Base-by-base conservation (phyloP, 352 stramenopile genomes). In the Phytophthora podocarpi region DNA sequence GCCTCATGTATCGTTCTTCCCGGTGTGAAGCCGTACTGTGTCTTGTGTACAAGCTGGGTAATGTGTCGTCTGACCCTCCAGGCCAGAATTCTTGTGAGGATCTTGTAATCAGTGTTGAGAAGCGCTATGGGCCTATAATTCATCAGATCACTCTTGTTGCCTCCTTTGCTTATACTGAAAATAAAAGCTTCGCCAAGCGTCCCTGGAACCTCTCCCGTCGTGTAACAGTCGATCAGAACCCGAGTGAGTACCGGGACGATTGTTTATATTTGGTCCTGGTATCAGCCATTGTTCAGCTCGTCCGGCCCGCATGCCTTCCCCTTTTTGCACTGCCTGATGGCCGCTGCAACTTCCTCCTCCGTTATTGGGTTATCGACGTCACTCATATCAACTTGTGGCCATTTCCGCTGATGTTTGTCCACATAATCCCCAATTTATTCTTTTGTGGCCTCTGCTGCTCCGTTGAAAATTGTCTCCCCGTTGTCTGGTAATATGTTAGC, bases 61-160 rank as follows among this genome's bases (percentile, higher is more conserved):
- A 56, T 39, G n/a, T 37, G 34, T 13, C 13, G 12, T 5, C 45
- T 6, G 1, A 64, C 45, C 16, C 42, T 31, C 27, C 43, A 45
- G 1, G 45, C 43, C 7, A 64, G 4, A 4, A 64, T 57, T 0
- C 43, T 7, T 0, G 45, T 57, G 10, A 64, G 37, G 0, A 51
- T 50, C 11, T 64, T 64, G 28, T 64, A 64, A 4, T 64, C 45
- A 0, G 27, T 27, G 21, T 57, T 64, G 1, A 61, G 11, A 4
- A 61, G 5, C 1, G 52, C 52, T 4, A 60, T 61, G 0, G 52
- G 52, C 4, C 55, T 18, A 15, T 57, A 57, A 13, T 57, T 64
- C 0, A 39, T 7, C 0, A 45, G 45, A 15, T 64, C 40, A 2
- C 4, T 21, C 0, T 4, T 2, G 18, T 53, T 26, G 5, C 27